Evolutionary conservation across 805 yeast species (phyloP), one percentile per base, ranked within the genome.

Genomic region (Wickerhamomyces strasburgensis): DNA sequence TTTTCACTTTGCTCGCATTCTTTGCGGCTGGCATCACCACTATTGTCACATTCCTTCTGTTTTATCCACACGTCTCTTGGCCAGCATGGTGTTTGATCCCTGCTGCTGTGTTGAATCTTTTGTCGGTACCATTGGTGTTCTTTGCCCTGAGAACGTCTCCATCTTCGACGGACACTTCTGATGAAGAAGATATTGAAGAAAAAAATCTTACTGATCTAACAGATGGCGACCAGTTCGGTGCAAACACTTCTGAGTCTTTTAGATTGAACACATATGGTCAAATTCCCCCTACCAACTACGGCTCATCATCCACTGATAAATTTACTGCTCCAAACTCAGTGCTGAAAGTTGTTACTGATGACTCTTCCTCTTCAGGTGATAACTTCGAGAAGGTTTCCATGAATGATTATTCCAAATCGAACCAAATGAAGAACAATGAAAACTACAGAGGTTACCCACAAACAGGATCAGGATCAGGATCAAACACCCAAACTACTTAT

Each of bases 61-160:
- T 80, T 55, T 72, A 67, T 48, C 93, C 93, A 7, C 64, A 78
- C 43, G 67, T 80, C 14, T 60, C 68, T 6, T 84, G 89, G 89
- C 68, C 78, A n/a, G 68, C 80, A 7, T 84, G 90, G 89, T 54
- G 80, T 24, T 64, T 80, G 50, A 69, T 83, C 19, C 87, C 82
- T 2, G 72, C 85, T 4, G 81, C 84, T 10, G 80, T 68, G 0
- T 58, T 78, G 37, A 68, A 70, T 38, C 60, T 84, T 40, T 37
- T 77, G 2, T 59, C 78, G 2, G 42, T 80, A 2, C 73, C 83
- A 5, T 56, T 76, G 29, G 61, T 73, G 21, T 65, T 73, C 34
- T 45, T 74, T 19, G 67, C 72, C 16, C 29, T 47, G 43, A 44
- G 46, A 34, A 49, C 53, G 2, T 34, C 37, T 4, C 51, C 53